phyloP scores from a whole-genome alignment of 345 rosid genomes.

The Raphanus sativus region DNA sequence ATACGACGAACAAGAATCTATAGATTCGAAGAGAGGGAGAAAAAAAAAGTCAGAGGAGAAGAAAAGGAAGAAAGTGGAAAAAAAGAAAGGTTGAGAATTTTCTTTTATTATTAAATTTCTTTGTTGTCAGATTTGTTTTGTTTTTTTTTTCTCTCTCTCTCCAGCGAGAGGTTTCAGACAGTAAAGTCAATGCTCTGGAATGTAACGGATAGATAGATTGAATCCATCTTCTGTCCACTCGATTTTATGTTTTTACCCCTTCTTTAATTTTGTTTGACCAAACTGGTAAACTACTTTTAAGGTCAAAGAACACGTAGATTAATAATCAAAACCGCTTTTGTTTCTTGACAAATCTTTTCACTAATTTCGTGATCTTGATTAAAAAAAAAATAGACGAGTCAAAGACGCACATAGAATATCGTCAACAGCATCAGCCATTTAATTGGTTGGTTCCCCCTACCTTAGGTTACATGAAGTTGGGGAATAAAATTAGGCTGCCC shows the following conservation, averaged over 20 bases:
- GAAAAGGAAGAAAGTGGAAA: slow-evolving; percentile 19
- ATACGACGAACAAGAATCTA: slow-evolving; percentile 14
- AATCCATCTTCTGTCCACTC: not conserved
- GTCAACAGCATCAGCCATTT: not conserved
- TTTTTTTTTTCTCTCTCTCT: not conserved
- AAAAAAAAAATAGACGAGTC: not conserved
- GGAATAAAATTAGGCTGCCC: not conserved
- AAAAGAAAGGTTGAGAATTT: slow-evolving; percentile 33
- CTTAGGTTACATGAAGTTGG: not conserved
- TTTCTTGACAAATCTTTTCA: not conserved
- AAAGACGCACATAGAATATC: not conserved
- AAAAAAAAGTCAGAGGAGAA: slow-evolving; percentile 25
- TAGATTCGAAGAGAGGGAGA: no score
- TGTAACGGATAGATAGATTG: not conserved
- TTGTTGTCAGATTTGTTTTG: slow-evolving; percentile 25
- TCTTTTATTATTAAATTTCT: slow-evolving; percentile 5
- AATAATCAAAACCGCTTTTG: not conserved
- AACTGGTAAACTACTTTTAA: not conserved
- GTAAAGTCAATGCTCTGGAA: not conserved
- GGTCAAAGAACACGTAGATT: not conserved
- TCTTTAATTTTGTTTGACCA: not conserved
- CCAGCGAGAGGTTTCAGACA: not conserved
- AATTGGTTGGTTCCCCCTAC: not conserved
- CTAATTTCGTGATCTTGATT: not conserved
- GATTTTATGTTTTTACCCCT: not conserved